Conservation (phyloP, 1,284 basidiomycete species). For the Marasmius fiardii region DNA sequence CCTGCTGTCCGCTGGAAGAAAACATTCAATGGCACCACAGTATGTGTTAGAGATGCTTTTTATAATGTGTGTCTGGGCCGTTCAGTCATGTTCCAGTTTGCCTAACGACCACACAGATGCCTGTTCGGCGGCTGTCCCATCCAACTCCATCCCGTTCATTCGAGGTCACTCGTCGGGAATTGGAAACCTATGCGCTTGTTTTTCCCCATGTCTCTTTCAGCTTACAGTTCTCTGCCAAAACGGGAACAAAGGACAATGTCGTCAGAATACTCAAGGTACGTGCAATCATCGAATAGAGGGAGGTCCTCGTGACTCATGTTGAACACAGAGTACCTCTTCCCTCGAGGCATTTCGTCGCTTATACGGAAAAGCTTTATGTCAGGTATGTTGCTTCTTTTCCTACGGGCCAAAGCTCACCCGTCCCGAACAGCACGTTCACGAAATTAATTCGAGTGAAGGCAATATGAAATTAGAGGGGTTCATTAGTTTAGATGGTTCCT, state of each 20-base stretch:
- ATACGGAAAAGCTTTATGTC: slow-evolving; percentile 62
- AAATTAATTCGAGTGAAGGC: slow-evolving; percentile 50
- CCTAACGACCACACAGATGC: slow-evolving; percentile 47
- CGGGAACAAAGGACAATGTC: slow-evolving; percentile 37
- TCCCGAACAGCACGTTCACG: slow-evolving; percentile 61
- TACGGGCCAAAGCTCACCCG: slow-evolving; percentile 7
- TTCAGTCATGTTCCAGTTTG: slow-evolving; percentile 1
- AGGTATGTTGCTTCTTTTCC: slow-evolving; percentile 37
- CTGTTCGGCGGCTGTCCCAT: slow-evolving; percentile 73
- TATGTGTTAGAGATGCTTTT: slow-evolving; percentile 82
- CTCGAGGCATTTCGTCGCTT: slow-evolving; percentile 63
- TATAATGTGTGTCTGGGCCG: slow-evolving; percentile 58
- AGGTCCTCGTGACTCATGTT: slow-evolving; percentile 8
- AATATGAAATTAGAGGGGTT: slow-evolving; percentile 70
- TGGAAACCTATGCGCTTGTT: slow-evolving; percentile 72
- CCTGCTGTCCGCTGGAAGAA: slow-evolving; percentile 69
- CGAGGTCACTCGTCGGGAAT: slow-evolving; percentile 62
- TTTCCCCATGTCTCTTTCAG: slow-evolving; percentile 70
- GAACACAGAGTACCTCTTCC: slow-evolving; percentile 56
- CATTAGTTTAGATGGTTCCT: slow-evolving; percentile 72
- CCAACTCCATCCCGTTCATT: slow-evolving; percentile 52
- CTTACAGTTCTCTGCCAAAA: slow-evolving; percentile 52
- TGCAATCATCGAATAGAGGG: slow-evolving; percentile 13
- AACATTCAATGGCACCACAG: slow-evolving; percentile 71
- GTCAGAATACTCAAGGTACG: slow-evolving; percentile 65